Evolutionary conservation across 2,329 filamentous ascomycete genomes (phyloP).

Genomic region (Fusarium coffeatum): DNA sequence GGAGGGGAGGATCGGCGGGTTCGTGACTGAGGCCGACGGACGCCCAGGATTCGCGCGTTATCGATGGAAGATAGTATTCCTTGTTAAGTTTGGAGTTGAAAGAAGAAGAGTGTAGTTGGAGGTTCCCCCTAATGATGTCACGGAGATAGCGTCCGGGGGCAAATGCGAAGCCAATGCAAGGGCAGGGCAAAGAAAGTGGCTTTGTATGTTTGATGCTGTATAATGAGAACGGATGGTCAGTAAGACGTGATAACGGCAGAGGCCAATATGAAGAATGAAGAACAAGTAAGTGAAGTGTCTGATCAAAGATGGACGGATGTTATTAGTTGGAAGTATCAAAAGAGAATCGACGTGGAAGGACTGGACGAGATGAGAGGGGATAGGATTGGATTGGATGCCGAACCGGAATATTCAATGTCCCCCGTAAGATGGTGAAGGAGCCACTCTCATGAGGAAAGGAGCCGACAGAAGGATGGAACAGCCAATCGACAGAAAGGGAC

Average conservation of each 20-base stretch:
- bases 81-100: conserved; percentile 20
- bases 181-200: conserved; percentile 36
- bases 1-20: conserved; percentile 24
- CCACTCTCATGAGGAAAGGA: conserved; percentile 41
- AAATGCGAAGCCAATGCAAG: conserved; percentile 40
- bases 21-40: conserved; percentile 9
- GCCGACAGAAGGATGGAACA: conserved; percentile 20
- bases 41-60: conserved; percentile 26
- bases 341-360: conserved; percentile 31
- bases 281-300: conserved; percentile 4
- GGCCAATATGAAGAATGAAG: conserved; percentile 18
- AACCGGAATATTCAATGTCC: conserved; percentile 45
- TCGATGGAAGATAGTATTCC: conserved; percentile 21
- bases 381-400: conserved; percentile 4
- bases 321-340: conserved; percentile 14
- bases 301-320: conserved; percentile 9
- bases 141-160: conserved; percentile 36
- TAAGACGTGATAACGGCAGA: conserved; percentile 20
- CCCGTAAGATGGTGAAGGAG: conserved; percentile 37
- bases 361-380: conserved; percentile 40
- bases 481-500: conserved; percentile 38
- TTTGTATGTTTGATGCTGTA: conserved; percentile 34
- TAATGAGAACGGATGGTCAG: conserved; percentile 33
- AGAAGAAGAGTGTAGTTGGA: conserved; percentile 23
- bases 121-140: conserved; percentile 48